These are phyloP conservation scores for Asterophora lycoperdoides DNA, from an alignment of 768 basidiomycete species.

Conservation along the genomic window DNA sequence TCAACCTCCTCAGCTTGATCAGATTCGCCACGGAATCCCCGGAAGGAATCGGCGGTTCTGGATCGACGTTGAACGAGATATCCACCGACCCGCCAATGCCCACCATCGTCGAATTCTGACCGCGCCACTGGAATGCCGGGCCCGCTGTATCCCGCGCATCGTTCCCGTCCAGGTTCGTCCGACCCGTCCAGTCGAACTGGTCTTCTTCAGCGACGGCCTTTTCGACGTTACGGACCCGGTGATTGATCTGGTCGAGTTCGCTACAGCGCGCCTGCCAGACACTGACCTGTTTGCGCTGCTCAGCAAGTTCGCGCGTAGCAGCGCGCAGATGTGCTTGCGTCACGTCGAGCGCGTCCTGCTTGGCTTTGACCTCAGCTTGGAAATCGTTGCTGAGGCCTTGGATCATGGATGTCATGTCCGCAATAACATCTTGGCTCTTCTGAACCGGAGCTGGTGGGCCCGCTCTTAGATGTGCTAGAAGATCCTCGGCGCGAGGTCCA, in stretches of 20 bases:
- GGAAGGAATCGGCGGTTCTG: slow-evolving; percentile 68
- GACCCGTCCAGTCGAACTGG: slow-evolving; percentile 85
- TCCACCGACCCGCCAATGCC: slow-evolving; percentile 64
- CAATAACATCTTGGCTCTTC: slow-evolving; percentile 83
- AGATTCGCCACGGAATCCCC: slow-evolving; percentile 56
- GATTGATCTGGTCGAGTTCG: slow-evolving; percentile 77
- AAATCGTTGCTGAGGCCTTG: slow-evolving; percentile 76
- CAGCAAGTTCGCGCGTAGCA: slow-evolving; percentile 86
- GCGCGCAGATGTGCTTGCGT: slow-evolving; percentile 84
- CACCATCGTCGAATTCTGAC: slow-evolving; percentile 60
- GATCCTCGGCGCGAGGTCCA: slow-evolving; percentile 71
- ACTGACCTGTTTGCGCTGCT: slow-evolving; percentile 83
- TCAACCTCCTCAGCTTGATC: slow-evolving; percentile 69
- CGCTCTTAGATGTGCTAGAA: slow-evolving; percentile 68
- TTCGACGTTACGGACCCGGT: slow-evolving; percentile 81
- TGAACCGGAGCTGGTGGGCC: slow-evolving; percentile 76
- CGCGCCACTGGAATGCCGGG: slow-evolving; percentile 70
- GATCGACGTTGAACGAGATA: slow-evolving; percentile 58
- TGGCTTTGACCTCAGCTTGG: slow-evolving; percentile 74
- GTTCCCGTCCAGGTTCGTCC: slow-evolving; percentile 42
- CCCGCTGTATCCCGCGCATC: slow-evolving; percentile 41
- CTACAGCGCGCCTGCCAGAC: slow-evolving; percentile 66
- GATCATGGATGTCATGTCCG: slow-evolving; percentile 85
- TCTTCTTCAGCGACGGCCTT: slow-evolving; percentile 76
- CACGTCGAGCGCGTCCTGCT: slow-evolving; percentile 83